Base-by-base conservation (phyloP, 1,139 yeast genomes). In the Meyerozyma sp. region DNA sequence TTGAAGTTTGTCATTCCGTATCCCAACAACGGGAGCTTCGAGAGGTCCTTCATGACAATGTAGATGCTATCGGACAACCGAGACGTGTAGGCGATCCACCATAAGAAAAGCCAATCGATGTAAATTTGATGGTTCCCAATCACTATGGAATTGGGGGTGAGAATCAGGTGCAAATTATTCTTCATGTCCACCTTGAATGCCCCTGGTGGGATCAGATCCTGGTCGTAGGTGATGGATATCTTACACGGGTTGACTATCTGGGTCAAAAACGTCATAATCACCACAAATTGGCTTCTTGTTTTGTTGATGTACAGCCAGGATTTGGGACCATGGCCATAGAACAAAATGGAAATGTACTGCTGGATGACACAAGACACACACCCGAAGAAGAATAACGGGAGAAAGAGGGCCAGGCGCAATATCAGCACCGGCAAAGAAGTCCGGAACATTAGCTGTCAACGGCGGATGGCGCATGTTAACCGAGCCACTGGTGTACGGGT, bases 111-210 rank as follows among this genome's bases (percentile, higher is more conserved):
- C 99, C 99, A 93, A 62, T 93, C 99, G 4, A 95, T 82, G 59
- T 93, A 91, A 20, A 91, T 83, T 64, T 91, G 98, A 63, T 93
- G 98, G 59, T 93, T 93, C 16, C 94, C 79, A 34, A 88, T 81
- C 42, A 84, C 55, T 3, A 88, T 75, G 1, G 90, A 79, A 42
- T 82, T 73, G 8, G 75, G 73, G 10, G 69, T 62, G 14, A 81
- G 56, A 4, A 52, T 49, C 16, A 70, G 55, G 18, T 58, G 50
- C 14, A 77, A 47, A 21, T 65, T 50, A 1, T 70, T 69, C 28
- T 30, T 36, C 41, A 47, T 40, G 51, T 56, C 47, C 50, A 47
- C 42, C 16, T 52, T 46, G 49, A 58, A 59, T 20, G 43, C 44
- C 34, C 51, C 50, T 7, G 53, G 56, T 0, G 58, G 51, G 32